These are phyloP conservation scores for Penicillium robsamsonii DNA, from an alignment of 495 filamentous ascomycete species.

Conservation along the genomic window DNA sequence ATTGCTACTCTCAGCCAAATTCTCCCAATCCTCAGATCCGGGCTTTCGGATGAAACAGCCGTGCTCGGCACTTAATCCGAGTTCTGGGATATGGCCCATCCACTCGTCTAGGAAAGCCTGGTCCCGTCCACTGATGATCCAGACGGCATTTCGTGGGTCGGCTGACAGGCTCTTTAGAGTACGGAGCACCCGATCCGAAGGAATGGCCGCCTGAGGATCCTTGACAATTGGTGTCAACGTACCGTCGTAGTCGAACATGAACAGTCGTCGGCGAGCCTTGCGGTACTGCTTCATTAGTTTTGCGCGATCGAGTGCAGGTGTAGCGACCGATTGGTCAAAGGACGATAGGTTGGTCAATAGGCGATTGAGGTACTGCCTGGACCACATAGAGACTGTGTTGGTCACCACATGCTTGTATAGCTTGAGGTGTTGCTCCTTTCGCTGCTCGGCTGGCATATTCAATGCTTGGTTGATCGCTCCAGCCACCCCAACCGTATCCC, in stretches of 20 bases:
- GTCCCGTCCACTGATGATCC: conserved; percentile 95
- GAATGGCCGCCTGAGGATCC: conserved; percentile 82
- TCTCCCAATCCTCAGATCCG: conserved; percentile 71
- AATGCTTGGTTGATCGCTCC: conserved; percentile 75
- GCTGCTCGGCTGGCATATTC: conserved; percentile 63
- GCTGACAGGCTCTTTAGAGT: conserved; percentile 76
- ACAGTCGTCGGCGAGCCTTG: conserved; percentile 68
- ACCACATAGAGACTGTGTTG: conserved; percentile 82
- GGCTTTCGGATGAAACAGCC: conserved; percentile 89
- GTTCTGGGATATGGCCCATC: conserved; percentile 77
- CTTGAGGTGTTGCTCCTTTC: conserved; percentile 46
- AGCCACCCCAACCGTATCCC: conserved; percentile 80
- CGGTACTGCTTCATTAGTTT: conserved; percentile 69
- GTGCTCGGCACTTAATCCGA: conserved; percentile 93
- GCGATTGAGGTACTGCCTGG: conserved; percentile 67
- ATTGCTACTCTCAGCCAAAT: conserved; percentile 74
- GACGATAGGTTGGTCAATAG: conserved; percentile 76
- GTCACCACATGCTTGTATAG: conserved; percentile 81
- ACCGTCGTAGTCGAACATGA: conserved; percentile 99
- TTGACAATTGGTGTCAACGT: conserved; percentile 95
- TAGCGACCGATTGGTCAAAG: conserved; percentile 69
- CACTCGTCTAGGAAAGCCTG: conserved; percentile 83
- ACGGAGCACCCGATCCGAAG: conserved; percentile 74
- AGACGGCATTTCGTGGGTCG: conserved; percentile 81
- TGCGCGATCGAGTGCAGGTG: conserved; percentile 73